A percentile compares a stretch with the other conserved stretches of the same genome.
Conservation (phyloP, 2,329 filamentous ascomycete species). For the Graphilbum ipis-grandicollis region DNA sequence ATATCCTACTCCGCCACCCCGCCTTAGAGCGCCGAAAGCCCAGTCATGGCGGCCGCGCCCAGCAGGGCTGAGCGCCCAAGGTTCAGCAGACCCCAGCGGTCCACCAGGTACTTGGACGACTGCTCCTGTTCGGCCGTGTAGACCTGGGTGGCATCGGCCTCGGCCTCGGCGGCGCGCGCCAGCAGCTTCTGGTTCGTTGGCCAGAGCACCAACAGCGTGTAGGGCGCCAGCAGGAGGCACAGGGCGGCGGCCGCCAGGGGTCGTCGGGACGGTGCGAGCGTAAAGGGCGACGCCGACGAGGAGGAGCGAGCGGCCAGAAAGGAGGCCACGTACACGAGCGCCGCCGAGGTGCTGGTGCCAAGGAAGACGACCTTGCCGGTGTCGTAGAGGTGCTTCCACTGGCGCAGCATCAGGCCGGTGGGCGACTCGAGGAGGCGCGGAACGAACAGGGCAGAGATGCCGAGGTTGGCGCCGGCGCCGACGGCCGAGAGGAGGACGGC, state of each 20-base stretch:
- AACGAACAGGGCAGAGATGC: conserved; percentile 24
- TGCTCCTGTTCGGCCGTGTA: conserved; percentile 13
- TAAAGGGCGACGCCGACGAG: no score
- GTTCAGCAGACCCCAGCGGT: conserved; percentile 37
- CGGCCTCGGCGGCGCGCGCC: conserved; percentile 22
- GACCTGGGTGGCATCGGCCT: conserved; percentile 1
- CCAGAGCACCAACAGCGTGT: conserved; percentile 27
- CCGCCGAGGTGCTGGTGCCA: conserved; percentile 20
- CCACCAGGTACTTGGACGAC: conserved; percentile 28
- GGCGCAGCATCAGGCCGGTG: conserved; percentile 32
- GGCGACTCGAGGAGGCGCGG: conserved; percentile 38
- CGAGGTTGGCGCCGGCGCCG: conserved; percentile 19
- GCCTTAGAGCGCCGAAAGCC: not conserved
- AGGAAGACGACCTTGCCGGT: conserved; percentile 22
- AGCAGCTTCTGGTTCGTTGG: conserved; percentile 30
- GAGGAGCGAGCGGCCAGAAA: no score
- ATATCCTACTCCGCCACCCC: no score
- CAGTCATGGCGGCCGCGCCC: conserved; percentile 1
- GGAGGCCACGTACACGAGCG: no score
- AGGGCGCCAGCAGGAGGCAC: conserved; percentile 29
- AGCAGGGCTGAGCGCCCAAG: conserved; percentile 16
- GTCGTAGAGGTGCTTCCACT: conserved; percentile 30
- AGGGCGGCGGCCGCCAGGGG: conserved; percentile 29
- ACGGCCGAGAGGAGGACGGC: conserved; percentile 32
- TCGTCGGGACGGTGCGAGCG: no score